Conservation (phyloP, 2,329 filamentous ascomycete species). For the Cladophialophora exuberans region DNA sequence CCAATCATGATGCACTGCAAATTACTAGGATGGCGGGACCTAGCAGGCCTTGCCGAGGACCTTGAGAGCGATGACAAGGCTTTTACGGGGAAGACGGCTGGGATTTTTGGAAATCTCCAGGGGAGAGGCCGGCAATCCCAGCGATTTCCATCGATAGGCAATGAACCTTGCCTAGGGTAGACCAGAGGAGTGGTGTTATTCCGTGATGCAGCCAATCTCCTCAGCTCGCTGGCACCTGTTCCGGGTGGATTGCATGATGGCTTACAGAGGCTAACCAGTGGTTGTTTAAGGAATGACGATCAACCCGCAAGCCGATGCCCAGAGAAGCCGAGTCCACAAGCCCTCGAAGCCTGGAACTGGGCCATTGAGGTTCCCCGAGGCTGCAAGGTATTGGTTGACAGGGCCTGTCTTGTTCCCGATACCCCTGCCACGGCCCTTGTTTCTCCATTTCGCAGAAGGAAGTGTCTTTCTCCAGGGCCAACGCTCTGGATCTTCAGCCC, state of each 20-base stretch:
- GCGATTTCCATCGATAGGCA: slow-evolving; percentile 8
- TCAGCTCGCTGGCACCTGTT: neutral
- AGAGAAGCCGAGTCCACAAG: neutral
- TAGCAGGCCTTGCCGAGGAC: neutral
- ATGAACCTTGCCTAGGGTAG: slow-evolving; percentile 2
- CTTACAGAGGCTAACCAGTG: neutral
- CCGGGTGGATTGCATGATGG: neutral
- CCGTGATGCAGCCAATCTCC: slow-evolving; percentile 7
- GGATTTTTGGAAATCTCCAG: slow-evolving; percentile 6
- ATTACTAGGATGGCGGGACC: neutral
- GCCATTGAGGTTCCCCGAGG: slow-evolving; percentile 6
- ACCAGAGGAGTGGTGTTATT: neutral
- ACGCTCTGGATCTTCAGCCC: neutral
- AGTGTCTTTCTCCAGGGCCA: slow-evolving; percentile 4
- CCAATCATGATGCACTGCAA: slow-evolving; percentile 8
- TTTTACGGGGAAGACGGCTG: too few species aligned
- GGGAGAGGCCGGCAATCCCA: too few species aligned
- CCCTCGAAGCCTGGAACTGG: slow-evolving; percentile 7
- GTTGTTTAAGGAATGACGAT: slow-evolving; percentile 1
- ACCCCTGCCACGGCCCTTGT: neutral
- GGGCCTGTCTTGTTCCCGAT: neutral
- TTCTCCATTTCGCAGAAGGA: slow-evolving; percentile 8
- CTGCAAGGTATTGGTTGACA: slow-evolving; percentile 9
- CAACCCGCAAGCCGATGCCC: neutral
- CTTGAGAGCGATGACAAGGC: neutral